Evolutionary conservation across 208 protist genomes (phyloP).

Genomic region (Leishmania turanica): DNA sequence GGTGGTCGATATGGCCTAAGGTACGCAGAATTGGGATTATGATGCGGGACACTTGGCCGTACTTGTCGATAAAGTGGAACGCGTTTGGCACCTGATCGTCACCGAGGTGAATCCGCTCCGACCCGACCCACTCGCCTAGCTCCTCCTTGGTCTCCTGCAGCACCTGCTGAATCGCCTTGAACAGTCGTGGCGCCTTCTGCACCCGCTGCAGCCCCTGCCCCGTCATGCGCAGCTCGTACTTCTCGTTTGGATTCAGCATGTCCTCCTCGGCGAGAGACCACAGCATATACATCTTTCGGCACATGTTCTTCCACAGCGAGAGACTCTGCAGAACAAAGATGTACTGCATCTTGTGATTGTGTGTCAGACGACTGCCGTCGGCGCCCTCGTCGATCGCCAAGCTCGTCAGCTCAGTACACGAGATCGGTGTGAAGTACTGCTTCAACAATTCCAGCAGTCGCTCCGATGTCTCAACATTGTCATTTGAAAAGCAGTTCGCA

Average conservation of each 20-base stretch:
- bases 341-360: slow-evolving; percentile 95
- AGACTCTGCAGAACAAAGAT: slow-evolving; percentile 96
- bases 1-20: slow-evolving; percentile 81
- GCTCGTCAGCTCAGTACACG: slow-evolving; percentile 39
- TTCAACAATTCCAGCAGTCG: slow-evolving; percentile 76
- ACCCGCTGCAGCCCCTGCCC: slow-evolving; percentile 96
- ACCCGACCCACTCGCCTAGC: slow-evolving; percentile 90
- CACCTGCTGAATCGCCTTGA: slow-evolving; percentile 85
- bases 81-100: slow-evolving; percentile 98
- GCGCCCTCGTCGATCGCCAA: slow-evolving; percentile 84
- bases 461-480: slow-evolving; percentile 81
- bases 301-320: slow-evolving; percentile 95
- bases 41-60: slow-evolving; percentile 97
- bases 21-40: slow-evolving; percentile 94
- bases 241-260: slow-evolving; percentile 84
- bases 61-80: slow-evolving; percentile 99
- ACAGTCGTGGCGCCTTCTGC: slow-evolving; percentile 89
- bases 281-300: slow-evolving; percentile 84
- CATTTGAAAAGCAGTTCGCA: slow-evolving; percentile 90
- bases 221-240: slow-evolving; percentile 89
- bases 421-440: slow-evolving; percentile 73
- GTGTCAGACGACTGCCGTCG: slow-evolving; percentile 94
- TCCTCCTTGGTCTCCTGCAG: slow-evolving; percentile 88
- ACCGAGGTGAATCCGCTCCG: slow-evolving; percentile 96
- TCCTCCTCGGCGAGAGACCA: slow-evolving; percentile 96